phyloP scores from a whole-genome alignment of 805 yeast genomes.

The Ascoidea asiatica region DNA sequence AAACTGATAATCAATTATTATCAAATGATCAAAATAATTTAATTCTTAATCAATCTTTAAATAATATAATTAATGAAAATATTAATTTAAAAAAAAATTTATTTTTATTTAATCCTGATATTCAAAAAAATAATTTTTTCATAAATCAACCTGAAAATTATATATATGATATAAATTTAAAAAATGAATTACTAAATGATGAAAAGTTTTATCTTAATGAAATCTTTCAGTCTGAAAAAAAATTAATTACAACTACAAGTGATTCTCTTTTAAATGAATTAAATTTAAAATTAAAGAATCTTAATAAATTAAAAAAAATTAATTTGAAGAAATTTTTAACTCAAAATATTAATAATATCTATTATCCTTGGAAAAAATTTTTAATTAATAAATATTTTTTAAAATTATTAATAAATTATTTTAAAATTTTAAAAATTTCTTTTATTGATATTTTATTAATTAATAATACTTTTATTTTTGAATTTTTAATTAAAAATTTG shows the following conservation, averaged over 20 bases:
- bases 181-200: background rate
- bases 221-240: background rate
- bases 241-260: background rate
- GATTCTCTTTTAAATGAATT: background rate
- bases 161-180: background rate
- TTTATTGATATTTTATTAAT: slow-evolving; percentile 7
- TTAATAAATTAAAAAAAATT: no score
- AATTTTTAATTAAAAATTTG: slow-evolving; percentile 6
- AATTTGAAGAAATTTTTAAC: background rate
- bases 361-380: slow-evolving; percentile 1
- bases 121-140: background rate
- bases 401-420: slow-evolving; percentile 6
- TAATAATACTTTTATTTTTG: slow-evolving; percentile 4
- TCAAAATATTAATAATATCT: slow-evolving; percentile 1
- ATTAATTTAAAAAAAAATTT: no score
- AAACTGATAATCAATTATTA: background rate
- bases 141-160: background rate
- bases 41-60: background rate
- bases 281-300: background rate
- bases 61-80: background rate
- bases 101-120: background rate
- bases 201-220: background rate
- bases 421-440: slow-evolving; percentile 4
- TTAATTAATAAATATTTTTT: slow-evolving; percentile 8
- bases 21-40: background rate